These are phyloP conservation scores for Aspergillus neoniger DNA, from an alignment of 2,329 filamentous ascomycete species.

Conservation along the genomic window DNA sequence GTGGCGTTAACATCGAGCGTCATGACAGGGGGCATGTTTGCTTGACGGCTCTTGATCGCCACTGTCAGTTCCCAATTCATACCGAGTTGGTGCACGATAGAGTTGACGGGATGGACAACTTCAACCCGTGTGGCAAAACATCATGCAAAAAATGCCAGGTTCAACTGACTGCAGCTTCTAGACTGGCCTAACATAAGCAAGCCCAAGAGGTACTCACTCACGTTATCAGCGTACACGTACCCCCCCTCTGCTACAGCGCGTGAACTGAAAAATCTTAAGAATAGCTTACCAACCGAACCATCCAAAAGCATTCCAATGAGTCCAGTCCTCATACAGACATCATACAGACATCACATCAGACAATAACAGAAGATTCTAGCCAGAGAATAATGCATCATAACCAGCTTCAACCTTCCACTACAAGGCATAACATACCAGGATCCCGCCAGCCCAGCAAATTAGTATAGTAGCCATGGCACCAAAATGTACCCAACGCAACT, in stretches of 20 bases:
- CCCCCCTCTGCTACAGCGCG: neutral
- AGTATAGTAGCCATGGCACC: neutral
- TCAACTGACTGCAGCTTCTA: neutral
- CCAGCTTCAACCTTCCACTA: neutral
- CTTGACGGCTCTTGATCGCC: neutral
- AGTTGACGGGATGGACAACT: neutral
- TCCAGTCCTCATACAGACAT: neutral
- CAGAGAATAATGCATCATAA: neutral
- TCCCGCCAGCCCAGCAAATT: too few species aligned
- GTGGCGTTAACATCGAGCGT: neutral
- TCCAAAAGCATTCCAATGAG: too few species aligned
- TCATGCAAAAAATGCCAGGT: neutral
- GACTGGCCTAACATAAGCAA: too few species aligned
- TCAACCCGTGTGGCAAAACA: neutral
- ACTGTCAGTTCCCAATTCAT: neutral
- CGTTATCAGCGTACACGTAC: neutral
- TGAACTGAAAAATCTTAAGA: neutral
- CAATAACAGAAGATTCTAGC: neutral
- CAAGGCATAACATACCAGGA: neutral
- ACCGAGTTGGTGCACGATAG: too few species aligned
- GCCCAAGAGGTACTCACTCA: neutral
- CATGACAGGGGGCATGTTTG: neutral
- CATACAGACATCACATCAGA: neutral
- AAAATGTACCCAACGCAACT: neutral
- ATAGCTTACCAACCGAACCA: neutral